Conservation (phyloP, 2,329 filamentous ascomycete species). For the Dactylellina cionopaga region DNA sequence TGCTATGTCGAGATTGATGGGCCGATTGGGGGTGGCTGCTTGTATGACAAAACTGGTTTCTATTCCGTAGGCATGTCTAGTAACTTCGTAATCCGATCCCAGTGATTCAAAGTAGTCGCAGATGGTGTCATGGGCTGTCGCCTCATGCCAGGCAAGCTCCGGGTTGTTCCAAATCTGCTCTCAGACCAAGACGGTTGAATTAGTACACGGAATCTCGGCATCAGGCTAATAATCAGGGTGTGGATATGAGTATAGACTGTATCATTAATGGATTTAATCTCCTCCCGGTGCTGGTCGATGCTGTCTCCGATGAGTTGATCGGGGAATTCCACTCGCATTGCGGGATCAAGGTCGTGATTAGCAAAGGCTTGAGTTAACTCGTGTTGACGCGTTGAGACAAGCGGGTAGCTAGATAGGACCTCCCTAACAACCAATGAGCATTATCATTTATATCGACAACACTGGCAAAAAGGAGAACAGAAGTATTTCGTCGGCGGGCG, state of each 20-base stretch:
- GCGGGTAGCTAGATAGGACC: too few species aligned
- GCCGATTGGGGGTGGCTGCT: not conserved
- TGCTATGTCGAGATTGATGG: not conserved
- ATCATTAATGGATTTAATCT: constrained; percentile 23
- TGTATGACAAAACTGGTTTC: constrained; percentile 60
- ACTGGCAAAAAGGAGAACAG: too few species aligned
- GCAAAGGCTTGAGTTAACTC: too few species aligned
- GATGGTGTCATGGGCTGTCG: constrained; percentile 65
- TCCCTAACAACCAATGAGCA: too few species aligned
- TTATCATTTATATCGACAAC: too few species aligned
- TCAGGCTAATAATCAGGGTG: not conserved
- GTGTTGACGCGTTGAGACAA: too few species aligned
- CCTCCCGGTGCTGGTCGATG: constrained; percentile 2
- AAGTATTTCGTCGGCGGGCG: too few species aligned
- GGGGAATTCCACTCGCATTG: constrained; percentile 19
- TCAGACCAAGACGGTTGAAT: too few species aligned
- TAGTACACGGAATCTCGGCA: too few species aligned
- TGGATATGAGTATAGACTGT: not conserved
- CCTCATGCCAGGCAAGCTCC: constrained; percentile 65
- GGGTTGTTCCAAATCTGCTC: constrained; percentile 65
- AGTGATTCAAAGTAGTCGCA: constrained; percentile 62
- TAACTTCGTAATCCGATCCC: constrained; percentile 65
- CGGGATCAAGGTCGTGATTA: not conserved
- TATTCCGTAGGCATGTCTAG: constrained; percentile 65
- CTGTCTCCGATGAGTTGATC: not conserved